Evolutionary conservation across 768 basidiomycete species (phyloP).

Genomic region (Xerocomus brunneocitrinus): DNA sequence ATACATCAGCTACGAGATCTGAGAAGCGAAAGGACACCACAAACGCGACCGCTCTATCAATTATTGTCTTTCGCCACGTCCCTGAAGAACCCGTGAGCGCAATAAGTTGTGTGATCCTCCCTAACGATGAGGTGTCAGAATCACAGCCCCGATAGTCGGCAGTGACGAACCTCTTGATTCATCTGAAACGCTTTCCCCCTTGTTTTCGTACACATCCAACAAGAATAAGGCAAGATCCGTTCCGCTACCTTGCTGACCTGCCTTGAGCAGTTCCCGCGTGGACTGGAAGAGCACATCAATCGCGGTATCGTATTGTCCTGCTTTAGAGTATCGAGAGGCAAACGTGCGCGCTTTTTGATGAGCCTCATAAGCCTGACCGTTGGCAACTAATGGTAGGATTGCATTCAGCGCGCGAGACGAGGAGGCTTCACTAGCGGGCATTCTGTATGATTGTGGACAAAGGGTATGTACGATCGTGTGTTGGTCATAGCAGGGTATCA

Average conservation of each 20-base stretch:
- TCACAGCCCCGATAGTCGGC: not conserved
- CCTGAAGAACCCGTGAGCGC: conserved; percentile 77
- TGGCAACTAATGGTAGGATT: conserved; percentile 66
- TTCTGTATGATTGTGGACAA: conserved; percentile 12
- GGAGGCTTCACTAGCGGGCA: conserved; percentile 30
- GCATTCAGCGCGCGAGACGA: conserved; percentile 69
- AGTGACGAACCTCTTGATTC: conserved; percentile 69
- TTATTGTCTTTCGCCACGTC: conserved; percentile 86
- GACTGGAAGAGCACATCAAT: conserved; percentile 92
- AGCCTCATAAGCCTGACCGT: conserved; percentile 80
- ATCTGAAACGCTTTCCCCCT: conserved; percentile 66
- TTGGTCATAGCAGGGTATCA: conserved; percentile 15
- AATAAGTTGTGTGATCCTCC: conserved; percentile 86
- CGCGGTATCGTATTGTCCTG: conserved; percentile 76
- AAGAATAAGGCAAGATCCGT: conserved; percentile 78
- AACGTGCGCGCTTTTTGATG: conserved; percentile 97
- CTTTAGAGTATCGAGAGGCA: conserved; percentile 81
- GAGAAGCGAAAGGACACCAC: conserved; percentile 25
- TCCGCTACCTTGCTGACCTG: conserved; percentile 84
- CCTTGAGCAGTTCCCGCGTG: conserved; percentile 83
- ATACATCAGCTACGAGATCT: conserved; percentile 17
- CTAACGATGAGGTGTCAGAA: conserved; percentile 36
- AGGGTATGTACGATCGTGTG: not conserved
- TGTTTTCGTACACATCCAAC: conserved; percentile 77
- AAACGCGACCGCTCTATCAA: conserved; percentile 80